Base-by-base conservation (phyloP, 2,329 filamentous ascomycete genomes). In the Phyllosticta citriasiana region DNA sequence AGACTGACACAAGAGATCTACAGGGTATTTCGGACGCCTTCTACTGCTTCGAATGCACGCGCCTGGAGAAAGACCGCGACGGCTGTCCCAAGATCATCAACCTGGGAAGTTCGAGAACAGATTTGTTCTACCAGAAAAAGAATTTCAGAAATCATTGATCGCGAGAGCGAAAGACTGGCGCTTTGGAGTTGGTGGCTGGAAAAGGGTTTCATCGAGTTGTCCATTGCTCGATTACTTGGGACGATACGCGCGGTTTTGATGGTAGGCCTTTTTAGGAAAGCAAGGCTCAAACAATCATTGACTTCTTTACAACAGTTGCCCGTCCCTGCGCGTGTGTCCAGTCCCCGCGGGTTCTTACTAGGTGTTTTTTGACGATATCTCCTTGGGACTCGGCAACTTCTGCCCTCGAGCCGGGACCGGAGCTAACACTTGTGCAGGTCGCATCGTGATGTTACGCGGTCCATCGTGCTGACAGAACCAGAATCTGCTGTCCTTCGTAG, bases 31-130 rank as follows among this genome's bases (percentile, higher is more conserved):
- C 89, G 35, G 94, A 99, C 74, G 94, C 94, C 57, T 97, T 97
- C 77, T 99, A 99, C 80, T 99, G 94, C 81, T 97, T 97, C 73
- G 94, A 99, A 78, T 99, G 94, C 75, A 99, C 94, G 63, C 84
- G 94, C 7, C 79, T 99, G 16, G 94, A 99, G 75, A 99, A 97
- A 78, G 94, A 99, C 73, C 82, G 94, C 64, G 94, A 99, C 73
- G 94, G 94, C 2, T 99, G 94, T 76, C 94, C 94, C 59, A 99
- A 99, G 84, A 99, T 99, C 76, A 97, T 99, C 73, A 99, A 99
- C 73, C 78, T 99, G 72, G 94, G 94, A 52, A 96, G 89, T 80
- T 94, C 88, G 63, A 86, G 94, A 77, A 99, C 94, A 71, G 94
- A 99, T 82, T 82, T 97, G 77, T 84, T 86, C 67, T 86, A 88